Evolutionary conservation across 164 flowering plant genomes (phyloP).

Genomic region (Vitis vinifera): ASM3070453v1 NC_081813.1:3064501-3065000

Average conservation of each 20-base stretch:
- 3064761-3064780: too few species aligned
- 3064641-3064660: slow-evolving; percentile 45
- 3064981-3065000: too few species aligned
- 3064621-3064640: slow-evolving; percentile 27
- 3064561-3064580: slow-evolving; percentile 49
- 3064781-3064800: neutral
- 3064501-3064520: slow-evolving; percentile 44
- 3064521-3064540: slow-evolving; percentile 38
- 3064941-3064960: too few species aligned
- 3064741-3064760: too few species aligned
- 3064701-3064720: slow-evolving; percentile 20
- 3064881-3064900: too few species aligned
- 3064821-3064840: neutral
- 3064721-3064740: neutral
- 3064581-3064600: slow-evolving; percentile 40
- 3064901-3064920: too few species aligned
- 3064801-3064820: neutral
- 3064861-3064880: too few species aligned
- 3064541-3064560: slow-evolving; percentile 55
- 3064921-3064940: too few species aligned
- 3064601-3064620: slow-evolving; percentile 45
- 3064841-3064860: too few species aligned
- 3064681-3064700: slow-evolving; percentile 57
- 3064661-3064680: slow-evolving; percentile 63
- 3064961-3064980: too few species aligned